A percentile compares a stretch with the other conserved stretches of the same genome.
Evolutionary conservation across 2,329 filamentous ascomycete species (phyloP).

Genomic region (Sclerotinia trifoliorum): DNA sequence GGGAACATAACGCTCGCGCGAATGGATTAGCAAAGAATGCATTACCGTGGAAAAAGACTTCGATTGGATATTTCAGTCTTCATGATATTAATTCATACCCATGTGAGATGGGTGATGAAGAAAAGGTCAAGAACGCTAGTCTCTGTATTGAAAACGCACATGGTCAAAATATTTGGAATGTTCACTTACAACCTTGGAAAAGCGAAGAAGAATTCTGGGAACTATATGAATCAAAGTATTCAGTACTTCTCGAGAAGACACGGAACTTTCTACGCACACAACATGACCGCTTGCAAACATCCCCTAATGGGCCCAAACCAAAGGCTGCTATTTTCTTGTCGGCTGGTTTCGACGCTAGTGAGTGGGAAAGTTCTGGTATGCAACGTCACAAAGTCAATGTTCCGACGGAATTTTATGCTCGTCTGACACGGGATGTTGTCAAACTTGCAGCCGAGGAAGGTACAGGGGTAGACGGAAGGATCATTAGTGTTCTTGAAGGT

Average conservation of each 20-base stretch:
- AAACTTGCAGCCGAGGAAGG: conserved; percentile 77
- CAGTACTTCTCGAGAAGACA: conserved; percentile 74
- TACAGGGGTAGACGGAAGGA: conserved; percentile 73
- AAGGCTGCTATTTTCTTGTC: conserved; percentile 92
- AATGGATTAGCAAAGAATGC: conserved; percentile 65
- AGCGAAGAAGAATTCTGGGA: conserved; percentile 82
- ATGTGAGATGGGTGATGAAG: conserved; percentile 88
- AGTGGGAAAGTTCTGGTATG: conserved; percentile 91
- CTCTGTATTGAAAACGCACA: conserved; percentile 93
- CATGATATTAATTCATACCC: conserved; percentile 99
- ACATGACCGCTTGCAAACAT: conserved; percentile 60
- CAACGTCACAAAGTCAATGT: conserved; percentile 95
- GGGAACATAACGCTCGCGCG: conserved; percentile 80
- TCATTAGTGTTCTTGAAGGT: conserved; percentile 92
- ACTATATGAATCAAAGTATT: conserved; percentile 79
- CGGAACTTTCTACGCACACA: conserved; percentile 73
- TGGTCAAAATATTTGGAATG: conserved; percentile 92
- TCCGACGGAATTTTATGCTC: conserved; percentile 93
- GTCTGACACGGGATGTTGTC: conserved; percentile 82
- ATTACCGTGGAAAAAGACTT: conserved; percentile 73
- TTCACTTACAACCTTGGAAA: conserved; percentile 88
- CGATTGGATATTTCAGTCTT: conserved; percentile 92
- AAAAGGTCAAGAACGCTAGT: conserved; percentile 92
- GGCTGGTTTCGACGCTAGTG: conserved; percentile 94
- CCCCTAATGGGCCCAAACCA: conserved; percentile 59